Conservation (phyloP, 2,329 filamentous ascomycete genomes). For the Tolypocladium tundrense region DNA sequence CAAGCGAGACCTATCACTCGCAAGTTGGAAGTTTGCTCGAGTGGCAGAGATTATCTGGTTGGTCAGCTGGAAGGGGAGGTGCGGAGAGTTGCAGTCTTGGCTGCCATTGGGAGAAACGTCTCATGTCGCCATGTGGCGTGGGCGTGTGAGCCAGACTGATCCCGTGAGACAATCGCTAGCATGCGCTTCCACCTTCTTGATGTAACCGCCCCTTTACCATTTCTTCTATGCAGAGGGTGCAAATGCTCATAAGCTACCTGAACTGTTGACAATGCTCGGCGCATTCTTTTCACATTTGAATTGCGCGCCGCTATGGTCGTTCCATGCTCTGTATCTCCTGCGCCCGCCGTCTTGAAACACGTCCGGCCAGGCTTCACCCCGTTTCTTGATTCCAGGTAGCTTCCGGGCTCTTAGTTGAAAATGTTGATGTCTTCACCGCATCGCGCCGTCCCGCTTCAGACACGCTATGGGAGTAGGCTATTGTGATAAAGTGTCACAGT, state of each 20-base stretch:
- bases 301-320: too few relatives aligned
- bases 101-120: not conserved
- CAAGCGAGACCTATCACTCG: not conserved
- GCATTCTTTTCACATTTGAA: not conserved
- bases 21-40: not conserved
- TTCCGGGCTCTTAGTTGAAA: too few relatives aligned
- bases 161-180: not conserved
- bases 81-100: not conserved
- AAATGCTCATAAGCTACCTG: not conserved
- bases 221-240: not conserved
- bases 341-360: not conserved
- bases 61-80: not conserved
- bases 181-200: not conserved
- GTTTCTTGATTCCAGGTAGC: not conserved
- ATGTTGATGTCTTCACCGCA: not conserved
- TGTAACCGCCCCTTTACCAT: too few relatives aligned
- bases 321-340: too few relatives aligned
- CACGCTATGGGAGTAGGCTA: not conserved
- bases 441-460: not conserved
- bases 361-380: not conserved
- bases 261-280: not conserved
- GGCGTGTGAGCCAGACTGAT: constrained; percentile 1
- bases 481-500: not conserved
- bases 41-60: not conserved
- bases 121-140: constrained; percentile 1